These are phyloP conservation scores for Didymella glomerata DNA, from an alignment of 2,329 filamentous ascomycete genomes.

Conservation along the genomic window DNA sequence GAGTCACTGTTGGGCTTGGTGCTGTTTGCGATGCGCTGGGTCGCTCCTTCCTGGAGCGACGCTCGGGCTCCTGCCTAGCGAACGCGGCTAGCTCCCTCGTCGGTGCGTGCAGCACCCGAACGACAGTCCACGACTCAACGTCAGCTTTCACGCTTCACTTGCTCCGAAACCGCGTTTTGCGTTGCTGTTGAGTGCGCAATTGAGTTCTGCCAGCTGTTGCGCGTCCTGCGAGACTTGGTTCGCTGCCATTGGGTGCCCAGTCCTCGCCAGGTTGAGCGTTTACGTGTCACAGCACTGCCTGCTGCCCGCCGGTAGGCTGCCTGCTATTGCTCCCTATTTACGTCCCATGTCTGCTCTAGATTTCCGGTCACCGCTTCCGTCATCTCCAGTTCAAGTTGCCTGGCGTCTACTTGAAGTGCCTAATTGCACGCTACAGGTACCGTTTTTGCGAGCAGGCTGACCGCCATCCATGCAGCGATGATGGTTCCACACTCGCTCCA, in stretches of 20 bases:
- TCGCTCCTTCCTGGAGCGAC: conserved; percentile 26
- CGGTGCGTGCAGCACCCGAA: conserved; percentile 21
- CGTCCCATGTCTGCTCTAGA: conserved; percentile 20
- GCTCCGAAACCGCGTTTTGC: conserved; percentile 26
- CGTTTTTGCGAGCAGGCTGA: conserved; percentile 31
- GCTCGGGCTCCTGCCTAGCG: conserved; percentile 26
- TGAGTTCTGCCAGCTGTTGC: conserved; percentile 20
- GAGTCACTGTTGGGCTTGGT: conserved; percentile 37
- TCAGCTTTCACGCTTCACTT: conserved; percentile 21
- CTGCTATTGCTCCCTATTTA: conserved; percentile 22
- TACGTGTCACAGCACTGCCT: conserved; percentile 34
- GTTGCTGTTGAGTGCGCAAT: conserved; percentile 30
- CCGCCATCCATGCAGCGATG: conserved; percentile 33
- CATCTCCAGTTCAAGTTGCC: conserved; percentile 22
- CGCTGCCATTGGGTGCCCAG: conserved; percentile 34
- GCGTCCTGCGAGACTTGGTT: conserved; percentile 22
- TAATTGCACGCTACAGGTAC: conserved; percentile 22
- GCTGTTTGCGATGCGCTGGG: conserved; percentile 25
- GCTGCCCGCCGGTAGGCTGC: conserved; percentile 25
- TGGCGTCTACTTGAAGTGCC: conserved; percentile 16
- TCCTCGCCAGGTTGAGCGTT: conserved; percentile 13
- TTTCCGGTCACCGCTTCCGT: conserved; percentile 35
- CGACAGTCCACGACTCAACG: conserved; percentile 20
- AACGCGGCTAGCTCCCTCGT: conserved; percentile 17
- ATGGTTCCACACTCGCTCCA: conserved; percentile 40